phyloP scores from a whole-genome alignment of 176 grass and related monocot genomes.

The Paspalum vaginatum region DNA sequence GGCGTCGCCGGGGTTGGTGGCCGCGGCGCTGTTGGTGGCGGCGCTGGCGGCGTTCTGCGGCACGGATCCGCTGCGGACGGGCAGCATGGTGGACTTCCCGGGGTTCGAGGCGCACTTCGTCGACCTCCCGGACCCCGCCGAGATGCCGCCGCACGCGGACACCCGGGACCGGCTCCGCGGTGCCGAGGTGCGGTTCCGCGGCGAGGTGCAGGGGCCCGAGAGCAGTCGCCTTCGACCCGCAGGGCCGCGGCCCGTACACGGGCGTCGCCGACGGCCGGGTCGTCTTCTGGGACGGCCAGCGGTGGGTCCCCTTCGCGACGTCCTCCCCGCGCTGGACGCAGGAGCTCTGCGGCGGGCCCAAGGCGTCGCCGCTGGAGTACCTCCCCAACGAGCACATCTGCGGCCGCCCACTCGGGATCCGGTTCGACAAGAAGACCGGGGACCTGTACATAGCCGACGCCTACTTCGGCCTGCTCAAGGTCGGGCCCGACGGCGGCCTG shows the following conservation, averaged over 20 bases:
- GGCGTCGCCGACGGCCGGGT: conserved; percentile 90
- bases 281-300: conserved; percentile 71
- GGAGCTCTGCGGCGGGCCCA: conserved; percentile 65
- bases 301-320: conserved; percentile 78
- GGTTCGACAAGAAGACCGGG: conserved; percentile 67
- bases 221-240: conserved; percentile 88
- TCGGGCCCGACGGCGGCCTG: conserved; percentile 85
- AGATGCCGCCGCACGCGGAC: conserved; percentile 64
- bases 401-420: conserved; percentile 80
- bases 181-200: conserved; percentile 73
- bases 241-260: conserved; percentile 85
- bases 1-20: conserved; percentile 39
- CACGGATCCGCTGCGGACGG: conserved; percentile 70
- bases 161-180: conserved; percentile 57
- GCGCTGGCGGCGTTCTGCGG: conserved; percentile 73
- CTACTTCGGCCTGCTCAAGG: conserved; percentile 81
- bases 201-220: conserved; percentile 93
- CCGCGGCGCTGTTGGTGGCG: conserved; percentile 34
- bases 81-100: conserved; percentile 84
- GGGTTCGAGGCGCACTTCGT: conserved; percentile 73
- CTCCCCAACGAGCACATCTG: conserved; percentile 90
- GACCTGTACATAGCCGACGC: conserved; percentile 96
- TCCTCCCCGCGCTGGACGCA: conserved; percentile 70
- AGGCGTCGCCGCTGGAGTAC: conserved; percentile 69
- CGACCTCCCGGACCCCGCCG: conserved; percentile 48